phyloP scores from a whole-genome alignment of 345 rosid species.

The Mallotus nudiflorus region DNA sequence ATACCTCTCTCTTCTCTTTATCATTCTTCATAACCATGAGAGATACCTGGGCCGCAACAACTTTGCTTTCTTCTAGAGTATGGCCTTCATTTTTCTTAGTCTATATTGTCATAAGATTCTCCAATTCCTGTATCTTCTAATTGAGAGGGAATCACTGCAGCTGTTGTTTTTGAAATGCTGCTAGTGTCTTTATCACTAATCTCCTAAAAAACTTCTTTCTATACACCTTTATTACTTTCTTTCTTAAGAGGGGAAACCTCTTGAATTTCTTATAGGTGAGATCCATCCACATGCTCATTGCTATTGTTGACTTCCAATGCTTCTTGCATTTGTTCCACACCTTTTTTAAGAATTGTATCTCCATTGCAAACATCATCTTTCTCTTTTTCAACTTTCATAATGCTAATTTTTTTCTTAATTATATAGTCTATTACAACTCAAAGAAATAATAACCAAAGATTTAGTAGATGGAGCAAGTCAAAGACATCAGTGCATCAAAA shows the following conservation, averaged over 20 bases:
- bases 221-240: not conserved
- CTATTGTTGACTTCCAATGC: not conserved
- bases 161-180: conserved; percentile 8
- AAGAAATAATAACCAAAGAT: not conserved
- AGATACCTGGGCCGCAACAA: no score
- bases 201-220: not conserved
- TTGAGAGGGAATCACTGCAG: not conserved
- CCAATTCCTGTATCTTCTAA: conserved; percentile 5
- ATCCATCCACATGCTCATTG: not conserved
- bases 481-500: not conserved
- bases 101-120: conserved; percentile 12
- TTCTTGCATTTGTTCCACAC: not conserved
- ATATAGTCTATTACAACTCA: no score
- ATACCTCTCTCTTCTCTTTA: no score
- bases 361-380: not conserved
- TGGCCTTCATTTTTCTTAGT: no score
- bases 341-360: not conserved
- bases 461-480: not conserved
- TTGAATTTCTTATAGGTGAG: not conserved
- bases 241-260: not conserved
- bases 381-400: no score
- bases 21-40: no score
- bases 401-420: no score
- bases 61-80: no score
- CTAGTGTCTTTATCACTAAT: not conserved